These are phyloP conservation scores for Penicillium argentinense DNA, from an alignment of 495 filamentous ascomycete genomes.

Conservation along the genomic window DNA sequence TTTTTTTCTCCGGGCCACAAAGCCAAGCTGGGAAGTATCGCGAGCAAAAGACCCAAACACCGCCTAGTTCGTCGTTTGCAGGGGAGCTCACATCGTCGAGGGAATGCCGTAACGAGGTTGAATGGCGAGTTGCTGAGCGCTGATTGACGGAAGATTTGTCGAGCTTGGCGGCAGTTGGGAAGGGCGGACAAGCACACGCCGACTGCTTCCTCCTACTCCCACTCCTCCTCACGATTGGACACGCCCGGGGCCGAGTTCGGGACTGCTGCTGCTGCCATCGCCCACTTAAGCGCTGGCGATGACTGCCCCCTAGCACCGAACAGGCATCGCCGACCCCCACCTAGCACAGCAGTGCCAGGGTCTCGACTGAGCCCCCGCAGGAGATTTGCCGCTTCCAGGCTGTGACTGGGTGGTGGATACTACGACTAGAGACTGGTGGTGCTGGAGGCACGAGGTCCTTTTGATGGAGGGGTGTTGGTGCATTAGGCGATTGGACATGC, in stretches of 20 bases:
- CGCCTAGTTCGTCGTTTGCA: too few relatives aligned
- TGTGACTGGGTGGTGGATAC: neutral
- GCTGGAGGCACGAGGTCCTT: neutral
- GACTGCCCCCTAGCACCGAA: neutral
- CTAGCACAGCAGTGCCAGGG: neutral
- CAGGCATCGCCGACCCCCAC: conserved; percentile 2
- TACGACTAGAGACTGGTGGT: too few relatives aligned
- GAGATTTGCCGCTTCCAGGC: conserved; percentile 28
- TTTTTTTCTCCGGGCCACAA: too few relatives aligned
- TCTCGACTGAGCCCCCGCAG: conserved; percentile 20
- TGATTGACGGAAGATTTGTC: conserved; percentile 41
- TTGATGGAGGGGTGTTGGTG: neutral
- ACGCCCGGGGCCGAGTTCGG: too few relatives aligned
- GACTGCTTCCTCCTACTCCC: too few relatives aligned
- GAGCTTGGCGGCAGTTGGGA: neutral
- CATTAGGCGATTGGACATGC: neutral
- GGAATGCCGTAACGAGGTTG: neutral
- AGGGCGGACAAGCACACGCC: too few relatives aligned
- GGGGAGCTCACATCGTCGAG: too few relatives aligned
- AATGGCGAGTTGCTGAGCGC: neutral
- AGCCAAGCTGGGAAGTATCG: too few relatives aligned
- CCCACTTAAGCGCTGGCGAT: conserved; percentile 3
- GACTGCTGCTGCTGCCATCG: neutral
- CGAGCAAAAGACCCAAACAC: too few relatives aligned
- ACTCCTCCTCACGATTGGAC: too few relatives aligned